A percentile compares a stretch with the other conserved stretches of the same genome.
Evolutionary conservation across 306 rosid species (phyloP).

Genomic region (Cicer judaicum): DNA sequence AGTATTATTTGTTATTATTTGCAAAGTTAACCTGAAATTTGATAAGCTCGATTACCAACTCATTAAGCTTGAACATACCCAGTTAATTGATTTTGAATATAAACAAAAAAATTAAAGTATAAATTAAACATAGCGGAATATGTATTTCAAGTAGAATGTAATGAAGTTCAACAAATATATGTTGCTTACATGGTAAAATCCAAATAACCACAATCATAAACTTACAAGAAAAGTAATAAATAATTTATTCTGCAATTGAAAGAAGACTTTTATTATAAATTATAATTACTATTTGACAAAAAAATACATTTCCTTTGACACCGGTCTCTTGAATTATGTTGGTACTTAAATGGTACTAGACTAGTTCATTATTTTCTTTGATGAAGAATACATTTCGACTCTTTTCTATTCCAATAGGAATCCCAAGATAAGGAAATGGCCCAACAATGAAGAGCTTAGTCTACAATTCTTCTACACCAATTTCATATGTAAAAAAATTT

Average conservation of each 20-base stretch:
- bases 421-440: neutral
- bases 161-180: too few relatives aligned
- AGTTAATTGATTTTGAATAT: too few relatives aligned
- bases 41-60: too few relatives aligned
- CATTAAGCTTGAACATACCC: too few relatives aligned
- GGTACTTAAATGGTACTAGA: neutral
- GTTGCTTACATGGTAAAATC: too few relatives aligned
- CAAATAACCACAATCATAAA: too few relatives aligned
- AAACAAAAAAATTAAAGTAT: too few relatives aligned
- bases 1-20: too few relatives aligned
- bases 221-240: neutral
- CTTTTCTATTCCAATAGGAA: conserved; percentile 1
- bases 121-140: too few relatives aligned
- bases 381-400: neutral
- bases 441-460: neutral
- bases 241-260: neutral
- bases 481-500: neutral
- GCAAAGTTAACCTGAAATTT: too few relatives aligned
- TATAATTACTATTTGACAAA: neutral
- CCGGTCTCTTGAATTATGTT: neutral
- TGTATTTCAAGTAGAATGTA: too few relatives aligned
- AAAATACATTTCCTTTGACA: neutral
- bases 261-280: neutral
- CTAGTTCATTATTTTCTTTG: neutral
- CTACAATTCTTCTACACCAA: neutral